phyloP scores from a whole-genome alignment of 1,284 basidiomycete genomes.

The Uromyces viciae-fabae region DNA sequence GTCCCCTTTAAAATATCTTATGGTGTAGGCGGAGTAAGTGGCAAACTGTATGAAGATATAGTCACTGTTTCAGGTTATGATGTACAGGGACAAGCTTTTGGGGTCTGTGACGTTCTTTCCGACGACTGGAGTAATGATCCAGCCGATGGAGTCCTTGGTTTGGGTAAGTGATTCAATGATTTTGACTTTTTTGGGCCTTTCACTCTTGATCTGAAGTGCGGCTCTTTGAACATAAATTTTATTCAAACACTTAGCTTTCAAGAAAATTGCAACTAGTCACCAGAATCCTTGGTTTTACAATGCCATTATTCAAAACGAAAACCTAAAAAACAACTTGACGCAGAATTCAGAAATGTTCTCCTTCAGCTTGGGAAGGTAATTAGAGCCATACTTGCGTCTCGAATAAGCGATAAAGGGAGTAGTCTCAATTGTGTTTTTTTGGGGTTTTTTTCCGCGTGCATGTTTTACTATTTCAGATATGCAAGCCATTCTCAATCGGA shows the following conservation, averaged over 20 bases:
- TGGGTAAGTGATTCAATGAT: constrained; percentile 23
- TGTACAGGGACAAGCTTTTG: constrained; percentile 37
- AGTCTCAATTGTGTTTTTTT: neutral
- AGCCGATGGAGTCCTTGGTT: constrained; percentile 42
- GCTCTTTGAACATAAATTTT: too few relatives aligned
- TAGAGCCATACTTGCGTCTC: neutral
- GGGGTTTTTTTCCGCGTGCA: neutral
- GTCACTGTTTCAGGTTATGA: constrained; percentile 19
- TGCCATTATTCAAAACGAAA: constrained; percentile 28
- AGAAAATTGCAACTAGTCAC: constrained; percentile 39
- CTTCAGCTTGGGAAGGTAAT: constrained; percentile 39
- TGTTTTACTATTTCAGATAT: constrained; percentile 7
- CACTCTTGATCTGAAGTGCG: too few relatives aligned
- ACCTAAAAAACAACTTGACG: constrained; percentile 13
- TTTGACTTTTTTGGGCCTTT: too few relatives aligned
- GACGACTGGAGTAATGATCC: constrained; percentile 45
- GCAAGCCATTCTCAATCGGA: constrained; percentile 16
- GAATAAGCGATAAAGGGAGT: neutral
- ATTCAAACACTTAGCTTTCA: constrained; percentile 26
- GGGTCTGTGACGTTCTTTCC: constrained; percentile 35
- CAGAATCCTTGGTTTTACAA: constrained; percentile 43
- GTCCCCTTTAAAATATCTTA: constrained; percentile 37
- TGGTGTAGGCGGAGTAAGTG: constrained; percentile 43
- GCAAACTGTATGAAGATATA: constrained; percentile 27
- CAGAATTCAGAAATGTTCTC: constrained; percentile 38